These are phyloP conservation scores for Aspergillus cristatus DNA, from an alignment of 495 filamentous ascomycete genomes.

Conservation along the genomic window DNA sequence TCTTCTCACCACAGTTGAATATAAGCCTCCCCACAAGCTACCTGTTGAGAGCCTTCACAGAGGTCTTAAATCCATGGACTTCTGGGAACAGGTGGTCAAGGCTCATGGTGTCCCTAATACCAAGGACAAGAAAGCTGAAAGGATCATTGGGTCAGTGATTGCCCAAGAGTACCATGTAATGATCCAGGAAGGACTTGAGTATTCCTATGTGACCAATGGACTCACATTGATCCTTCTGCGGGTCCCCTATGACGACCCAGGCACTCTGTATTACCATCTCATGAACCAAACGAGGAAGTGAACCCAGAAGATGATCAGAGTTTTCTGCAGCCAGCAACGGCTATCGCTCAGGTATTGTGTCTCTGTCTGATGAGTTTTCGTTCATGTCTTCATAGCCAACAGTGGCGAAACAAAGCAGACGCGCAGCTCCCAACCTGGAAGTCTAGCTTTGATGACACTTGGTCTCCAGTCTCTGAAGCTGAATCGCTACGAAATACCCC, in stretches of 20 bases:
- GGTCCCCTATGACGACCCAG: slow-evolving; percentile 22
- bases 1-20: slow-evolving; percentile 22
- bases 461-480: slow-evolving; percentile 12
- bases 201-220: slow-evolving; percentile 23
- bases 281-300: slow-evolving; percentile 23
- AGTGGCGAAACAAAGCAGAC: slow-evolving; percentile 20
- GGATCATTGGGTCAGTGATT: slow-evolving; percentile 9
- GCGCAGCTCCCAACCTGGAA: slow-evolving; percentile 12
- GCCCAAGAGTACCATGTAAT: slow-evolving; percentile 20
- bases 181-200: slow-evolving; percentile 20
- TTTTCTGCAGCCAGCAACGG: slow-evolving; percentile 7
- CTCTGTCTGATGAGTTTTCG: slow-evolving; percentile 21
- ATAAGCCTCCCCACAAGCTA: slow-evolving; percentile 31
- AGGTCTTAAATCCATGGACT: slow-evolving; percentile 18
- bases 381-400: slow-evolving; percentile 14
- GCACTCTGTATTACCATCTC: slow-evolving; percentile 28
- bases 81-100: slow-evolving; percentile 16
- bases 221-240: slow-evolving; percentile 20
- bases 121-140: slow-evolving; percentile 6
- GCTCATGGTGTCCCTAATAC: slow-evolving; percentile 8
- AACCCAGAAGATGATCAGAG: slow-evolving; percentile 1
- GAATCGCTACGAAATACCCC: slow-evolving; percentile 8
- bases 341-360: slow-evolving; percentile 15
- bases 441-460: slow-evolving; percentile 14
- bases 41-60: slow-evolving; percentile 18